Evolutionary conservation across 768 basidiomycete species (phyloP), one percentile per base, ranked within the genome.

Genomic region (Mycena vitilis): DNA sequence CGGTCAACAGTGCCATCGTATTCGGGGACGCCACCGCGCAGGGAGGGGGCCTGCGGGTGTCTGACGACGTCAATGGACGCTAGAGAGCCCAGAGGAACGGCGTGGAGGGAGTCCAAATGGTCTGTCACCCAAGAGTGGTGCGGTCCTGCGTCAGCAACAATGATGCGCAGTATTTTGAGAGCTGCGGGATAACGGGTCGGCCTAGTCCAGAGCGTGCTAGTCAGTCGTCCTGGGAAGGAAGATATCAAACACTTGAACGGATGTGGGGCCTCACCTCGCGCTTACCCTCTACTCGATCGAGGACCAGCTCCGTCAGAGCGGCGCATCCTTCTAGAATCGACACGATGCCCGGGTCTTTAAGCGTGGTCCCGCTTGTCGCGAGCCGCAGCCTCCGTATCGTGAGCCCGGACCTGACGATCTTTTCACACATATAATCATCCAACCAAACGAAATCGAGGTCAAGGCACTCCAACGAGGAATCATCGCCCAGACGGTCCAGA

Each of bases 51-150:
- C 57, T 63, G 60, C 45, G 74, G 69, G 48, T 69, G 68, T 22
- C 80, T 75, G n/a, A 73, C 59, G 36, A 82, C 71, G 45, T 74
- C 74, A 34, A 82, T 65, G 40, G 69, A 67, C 5, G 60, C 55
- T 12, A 83, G 73, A 0, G 61, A 61, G 6, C 71, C 56, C 30
- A 81, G 71, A 36, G 80, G 76, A 40, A 81, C 55, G 36, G 72
- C 70, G 38, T 77, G 62, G n/a, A 83, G 65, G 16, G 81, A 83
- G 34, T 69, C 66, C 23, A 83, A 70, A 70, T 82, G 82, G 73
- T 83, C 82, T n/a, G 76, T 73, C 45, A 77, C 76, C 82, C 82
- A 82, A 37, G 81, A 81, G 72, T 83, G 82, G 71, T 80, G 76
- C 2, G 78, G 77, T 30, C 78, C 78, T 11, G 66, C 62, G 68